Evolutionary conservation across 2,329 filamentous ascomycete species (phyloP).

Genomic region (Catunica adiposa): DNA sequence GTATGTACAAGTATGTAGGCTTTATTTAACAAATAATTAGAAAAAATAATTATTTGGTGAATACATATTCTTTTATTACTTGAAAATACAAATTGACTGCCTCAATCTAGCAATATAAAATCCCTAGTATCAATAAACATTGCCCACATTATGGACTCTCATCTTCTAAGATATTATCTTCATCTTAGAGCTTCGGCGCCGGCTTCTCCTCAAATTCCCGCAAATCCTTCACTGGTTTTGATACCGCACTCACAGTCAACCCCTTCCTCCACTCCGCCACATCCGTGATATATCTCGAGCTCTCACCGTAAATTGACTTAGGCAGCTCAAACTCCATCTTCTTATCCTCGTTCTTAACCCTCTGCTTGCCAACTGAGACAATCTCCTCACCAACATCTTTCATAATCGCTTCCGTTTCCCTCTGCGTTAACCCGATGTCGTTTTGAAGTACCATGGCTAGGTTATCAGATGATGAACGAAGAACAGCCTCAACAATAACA

Average conservation of each 20-base stretch:
- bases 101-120: too few relatives aligned
- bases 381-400: slow-evolving; percentile 13
- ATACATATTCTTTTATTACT: too few relatives aligned
- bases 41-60: too few relatives aligned
- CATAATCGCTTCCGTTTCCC: slow-evolving; percentile 21
- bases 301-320: slow-evolving; percentile 23
- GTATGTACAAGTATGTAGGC: too few relatives aligned
- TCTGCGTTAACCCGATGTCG: neutral
- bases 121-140: too few relatives aligned
- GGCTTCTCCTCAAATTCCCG: slow-evolving; percentile 65
- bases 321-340: slow-evolving; percentile 18
- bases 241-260: slow-evolving; percentile 54
- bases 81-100: too few relatives aligned
- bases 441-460: slow-evolving; percentile 3
- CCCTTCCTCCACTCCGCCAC: slow-evolving; percentile 66
- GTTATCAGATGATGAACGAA: slow-evolving; percentile 4
- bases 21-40: too few relatives aligned
- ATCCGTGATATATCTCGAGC: slow-evolving; percentile 52
- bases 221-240: slow-evolving; percentile 56
- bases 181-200: slow-evolving; percentile 54
- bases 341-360: slow-evolving; percentile 18
- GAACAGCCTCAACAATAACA: slow-evolving; percentile 10
- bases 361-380: slow-evolving; percentile 21
- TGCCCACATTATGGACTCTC: too few relatives aligned
- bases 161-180: too few relatives aligned